Conservation (phyloP, 2,329 filamentous ascomycete species). For the Aspergillus novoparasiticus region DNA sequence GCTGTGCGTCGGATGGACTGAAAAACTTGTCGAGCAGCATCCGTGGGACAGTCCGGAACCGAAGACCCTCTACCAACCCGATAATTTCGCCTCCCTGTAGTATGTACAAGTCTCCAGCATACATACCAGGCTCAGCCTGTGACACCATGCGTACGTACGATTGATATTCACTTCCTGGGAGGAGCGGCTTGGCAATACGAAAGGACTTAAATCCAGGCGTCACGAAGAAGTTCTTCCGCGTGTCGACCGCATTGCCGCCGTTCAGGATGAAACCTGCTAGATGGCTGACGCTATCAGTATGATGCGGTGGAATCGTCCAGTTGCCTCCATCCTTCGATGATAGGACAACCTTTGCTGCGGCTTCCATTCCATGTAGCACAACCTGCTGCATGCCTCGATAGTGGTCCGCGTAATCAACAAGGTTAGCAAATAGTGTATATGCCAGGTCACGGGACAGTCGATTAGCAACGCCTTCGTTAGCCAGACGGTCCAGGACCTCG, state of each 20-base stretch:
- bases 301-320: constrained; percentile 31
- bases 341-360: constrained; percentile 33
- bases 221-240: constrained; percentile 31
- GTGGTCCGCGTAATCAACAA: constrained; percentile 31
- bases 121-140: constrained; percentile 30
- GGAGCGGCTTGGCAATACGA: constrained; percentile 28
- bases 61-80: constrained; percentile 33
- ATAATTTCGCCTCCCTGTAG: constrained; percentile 37
- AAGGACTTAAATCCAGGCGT: constrained; percentile 34
- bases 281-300: constrained; percentile 40
- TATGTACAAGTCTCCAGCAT: constrained; percentile 44
- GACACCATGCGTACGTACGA: constrained; percentile 37
- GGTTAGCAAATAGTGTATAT: constrained; percentile 36
- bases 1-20: constrained; percentile 2
- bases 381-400: constrained; percentile 38
- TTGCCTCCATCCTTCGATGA: constrained; percentile 23
- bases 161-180: constrained; percentile 28
- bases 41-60: constrained; percentile 38
- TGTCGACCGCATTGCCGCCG: constrained; percentile 22
- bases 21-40: constrained; percentile 25
- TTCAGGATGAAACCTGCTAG: constrained; percentile 39
- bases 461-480: constrained; percentile 29
- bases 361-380: constrained; percentile 33
- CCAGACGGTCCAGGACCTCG: constrained; percentile 27
- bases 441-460: constrained; percentile 35